Evolutionary conservation across 2,329 filamentous ascomycete genomes (phyloP), one percentile per base, ranked within the genome.

Genomic region (Epichloe sylvatica): DNA sequence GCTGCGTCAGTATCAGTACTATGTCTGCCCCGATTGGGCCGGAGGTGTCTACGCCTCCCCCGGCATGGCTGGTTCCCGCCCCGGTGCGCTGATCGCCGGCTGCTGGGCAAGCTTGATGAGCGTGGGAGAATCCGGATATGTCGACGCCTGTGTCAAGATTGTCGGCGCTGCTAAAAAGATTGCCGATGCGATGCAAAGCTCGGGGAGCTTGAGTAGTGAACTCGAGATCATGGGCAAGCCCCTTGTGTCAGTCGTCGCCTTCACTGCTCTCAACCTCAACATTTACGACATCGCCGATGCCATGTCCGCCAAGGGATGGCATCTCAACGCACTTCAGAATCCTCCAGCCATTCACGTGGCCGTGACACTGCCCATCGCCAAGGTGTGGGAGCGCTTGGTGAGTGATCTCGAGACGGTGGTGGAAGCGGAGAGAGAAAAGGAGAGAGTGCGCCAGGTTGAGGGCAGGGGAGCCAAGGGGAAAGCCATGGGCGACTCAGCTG

Each of bases 41-140:
- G 92, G 92, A 52, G 92, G 92, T 59, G 89, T 98, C 8, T 98
- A 98, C 66, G 92, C 89, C 39, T 94, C 86, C 92, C 92, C 92
- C 0, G 86, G 84, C 5, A 86, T 97, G 47, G 91, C 92, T 1
- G 92, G 92, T 5, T 94, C 87, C 1, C 81, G 92, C 1, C 91
- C 92, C 0, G 92, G 92, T 44, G 90, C 92, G 2, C 75, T 98
- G 50, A 98, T 98, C 56, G 92, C 92, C 1, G 91, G 86, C 45
- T 95, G 90, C 73, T 98, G 94, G 92, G 83, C 90, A 2, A 88
- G 81, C 66, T 73, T 98, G 62, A 90, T 98, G 83, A 80, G 75
- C 47, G 79, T 94, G 33, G 92, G 92, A 54, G 87, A 95, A 66
- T 72, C 78, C 30, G 92, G 92, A 5, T 98, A 98, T 67, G 76